Conservation (phyloP, 495 filamentous ascomycete species). For the Copromyces sp. region DNA sequence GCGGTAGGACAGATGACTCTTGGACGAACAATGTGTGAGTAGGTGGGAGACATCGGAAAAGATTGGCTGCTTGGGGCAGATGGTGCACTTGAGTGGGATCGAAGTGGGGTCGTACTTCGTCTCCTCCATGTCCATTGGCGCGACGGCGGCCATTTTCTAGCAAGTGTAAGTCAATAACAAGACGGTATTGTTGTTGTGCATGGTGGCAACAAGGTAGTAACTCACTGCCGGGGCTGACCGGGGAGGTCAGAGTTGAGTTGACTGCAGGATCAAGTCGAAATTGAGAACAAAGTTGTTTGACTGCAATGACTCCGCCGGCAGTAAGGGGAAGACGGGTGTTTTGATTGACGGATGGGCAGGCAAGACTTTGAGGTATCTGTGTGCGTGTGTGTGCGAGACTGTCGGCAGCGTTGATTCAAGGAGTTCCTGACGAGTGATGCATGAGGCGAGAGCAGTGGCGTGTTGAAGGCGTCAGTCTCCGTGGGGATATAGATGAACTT, state of each 20-base stretch:
- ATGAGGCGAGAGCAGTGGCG: background rate
- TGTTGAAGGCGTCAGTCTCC: background rate
- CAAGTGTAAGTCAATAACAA: slow-evolving; percentile 11
- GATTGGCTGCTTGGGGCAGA: slow-evolving; percentile 63
- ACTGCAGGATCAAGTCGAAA: slow-evolving; percentile 13
- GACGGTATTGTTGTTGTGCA: background rate
- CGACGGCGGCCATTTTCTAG: slow-evolving; percentile 26
- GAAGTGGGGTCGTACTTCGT: background rate
- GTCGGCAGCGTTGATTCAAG: background rate
- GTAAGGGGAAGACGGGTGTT: background rate
- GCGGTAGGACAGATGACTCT: slow-evolving; percentile 66
- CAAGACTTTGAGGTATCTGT: background rate
- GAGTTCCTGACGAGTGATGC: background rate
- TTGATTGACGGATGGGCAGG: background rate
- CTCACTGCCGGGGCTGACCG: slow-evolving; percentile 8
- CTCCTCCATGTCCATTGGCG: slow-evolving; percentile 19
- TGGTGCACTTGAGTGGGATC: slow-evolving; percentile 62
- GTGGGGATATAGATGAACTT: background rate
- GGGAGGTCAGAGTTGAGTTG: background rate
- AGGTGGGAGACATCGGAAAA: slow-evolving; percentile 88
- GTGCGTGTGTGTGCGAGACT: background rate
- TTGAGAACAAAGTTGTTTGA: background rate
- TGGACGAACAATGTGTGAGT: slow-evolving; percentile 78
- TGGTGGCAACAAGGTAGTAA: slow-evolving; percentile 2
- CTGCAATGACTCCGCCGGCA: background rate